Base-by-base conservation (phyloP, 1,284 basidiomycete genomes). In the Macrocybe sp. region DNA sequence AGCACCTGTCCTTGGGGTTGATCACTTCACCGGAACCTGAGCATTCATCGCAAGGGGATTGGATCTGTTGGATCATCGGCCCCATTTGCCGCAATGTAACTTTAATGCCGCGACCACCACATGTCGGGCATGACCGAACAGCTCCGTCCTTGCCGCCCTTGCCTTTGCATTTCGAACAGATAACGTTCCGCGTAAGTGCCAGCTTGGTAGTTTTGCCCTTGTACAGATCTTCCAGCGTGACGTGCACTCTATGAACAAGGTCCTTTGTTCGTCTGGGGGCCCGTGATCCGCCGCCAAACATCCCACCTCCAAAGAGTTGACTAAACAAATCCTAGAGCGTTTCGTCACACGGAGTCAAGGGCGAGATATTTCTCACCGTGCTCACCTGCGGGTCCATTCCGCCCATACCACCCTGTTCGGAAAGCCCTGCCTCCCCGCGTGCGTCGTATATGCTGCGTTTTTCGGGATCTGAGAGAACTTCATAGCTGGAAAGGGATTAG, bases 61-160 rank as follows among this genome's bases (percentile, higher is more conserved):
- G 97, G 61, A 99, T 92, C 72, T 99, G 97, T 72, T 99, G 97
- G 59, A 99, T 93, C 97, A 99, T 99, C 11, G 97, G 97, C 34
- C 97, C 97, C 81, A 97, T 88, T 69, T 98, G 96, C 53, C 97
- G 89, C 52, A 98, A 75, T 49, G 89, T 92, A 60, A 98, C 72
- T 68, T 89, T 92, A 73, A 97, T 73, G 65, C 97, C 97, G 59
- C 93, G 91, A 56, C 97, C 97, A 60, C 76, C 79, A 74, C 97
- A 99, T 14, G 76, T 66, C 43, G 68, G 60, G 69, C 97, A 99
- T 41, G 76, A 66, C 66, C 85, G 83, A 52, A 97, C 93, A 31
- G 96, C 88, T 49, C 96, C 96, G 38, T 97, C 94, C 72, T 99
- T 99, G 55, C 97, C 97, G 49, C 97, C 97, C 64, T 91, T 93